Conservation (phyloP, 169 alveolate genomes). For the Pseudocohnilembus persalinus region DNA sequence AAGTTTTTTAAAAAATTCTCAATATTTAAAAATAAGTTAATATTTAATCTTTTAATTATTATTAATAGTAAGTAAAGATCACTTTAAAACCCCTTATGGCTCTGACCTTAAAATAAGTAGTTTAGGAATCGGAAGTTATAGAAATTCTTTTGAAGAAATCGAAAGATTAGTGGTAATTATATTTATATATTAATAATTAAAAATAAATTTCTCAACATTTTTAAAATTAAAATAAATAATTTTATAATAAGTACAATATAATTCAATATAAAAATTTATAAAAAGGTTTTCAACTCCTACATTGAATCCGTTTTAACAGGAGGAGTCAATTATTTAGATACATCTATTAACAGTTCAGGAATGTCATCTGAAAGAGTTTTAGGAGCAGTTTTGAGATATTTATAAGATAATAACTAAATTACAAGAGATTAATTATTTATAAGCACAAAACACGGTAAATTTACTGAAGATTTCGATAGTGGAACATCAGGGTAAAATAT, state of each 20-base stretch:
- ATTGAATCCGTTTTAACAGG: not conserved
- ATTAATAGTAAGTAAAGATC: not conserved
- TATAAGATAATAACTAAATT: too few relatives aligned
- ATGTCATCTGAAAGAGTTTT: not conserved
- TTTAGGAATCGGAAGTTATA: not conserved
- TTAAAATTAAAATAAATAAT: too few relatives aligned
- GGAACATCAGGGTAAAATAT: not conserved
- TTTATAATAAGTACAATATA: too few relatives aligned
- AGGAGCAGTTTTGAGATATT: not conserved
- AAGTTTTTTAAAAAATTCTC: too few relatives aligned
- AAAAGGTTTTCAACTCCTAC: not conserved
- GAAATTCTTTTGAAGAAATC: not conserved
- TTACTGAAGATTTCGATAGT: not conserved
- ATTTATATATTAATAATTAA: too few relatives aligned
- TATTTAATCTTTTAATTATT: too few relatives aligned
- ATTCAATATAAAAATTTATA: too few relatives aligned
- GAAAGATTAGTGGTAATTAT: not conserved
- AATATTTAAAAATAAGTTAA: too few relatives aligned
- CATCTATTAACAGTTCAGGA: not conserved
- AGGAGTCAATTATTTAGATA: not conserved
- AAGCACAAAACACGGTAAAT: not conserved
- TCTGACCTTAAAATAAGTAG: not conserved
- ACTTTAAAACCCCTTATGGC: not conserved
- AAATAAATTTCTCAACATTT: too few relatives aligned
- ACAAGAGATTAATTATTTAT: not conserved